Evolutionary conservation across 768 basidiomycete species (phyloP).

Genomic region (Tulasnella calospora): DNA sequence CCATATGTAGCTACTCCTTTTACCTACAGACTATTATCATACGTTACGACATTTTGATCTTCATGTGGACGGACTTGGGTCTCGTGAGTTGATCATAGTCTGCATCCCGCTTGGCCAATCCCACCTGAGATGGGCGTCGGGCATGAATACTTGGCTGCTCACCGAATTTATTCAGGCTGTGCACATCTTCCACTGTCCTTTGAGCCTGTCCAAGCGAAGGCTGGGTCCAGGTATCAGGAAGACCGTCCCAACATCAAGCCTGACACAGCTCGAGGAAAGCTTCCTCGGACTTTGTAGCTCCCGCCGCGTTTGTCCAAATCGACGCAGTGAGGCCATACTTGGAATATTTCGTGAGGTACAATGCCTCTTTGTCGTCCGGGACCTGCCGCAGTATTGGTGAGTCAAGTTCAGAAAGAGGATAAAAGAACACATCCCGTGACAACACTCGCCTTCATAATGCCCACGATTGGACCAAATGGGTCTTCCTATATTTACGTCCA

Average conservation of each 20-base stretch:
- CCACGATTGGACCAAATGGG: slow-evolving; percentile 89
- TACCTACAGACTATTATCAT: neutral
- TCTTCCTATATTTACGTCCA: slow-evolving; percentile 52
- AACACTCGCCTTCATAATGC: slow-evolving; percentile 74
- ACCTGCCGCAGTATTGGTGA: slow-evolving; percentile 44
- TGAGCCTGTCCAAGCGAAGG: slow-evolving; percentile 89
- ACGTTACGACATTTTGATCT: slow-evolving; percentile 37
- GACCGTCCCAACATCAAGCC: slow-evolving; percentile 84
- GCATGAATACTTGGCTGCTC: slow-evolving; percentile 30
- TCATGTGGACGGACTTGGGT: slow-evolving; percentile 78
- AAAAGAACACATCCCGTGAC: neutral
- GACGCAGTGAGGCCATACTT: slow-evolving; percentile 92
- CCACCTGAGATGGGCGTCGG: neutral
- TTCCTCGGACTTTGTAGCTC: slow-evolving; percentile 50
- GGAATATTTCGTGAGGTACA: slow-evolving; percentile 92
- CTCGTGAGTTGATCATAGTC: slow-evolving; percentile 83
- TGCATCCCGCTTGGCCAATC: slow-evolving; percentile 34
- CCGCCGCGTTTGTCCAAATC: slow-evolving; percentile 77
- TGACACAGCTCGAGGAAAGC: slow-evolving; percentile 62
- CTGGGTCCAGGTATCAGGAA: slow-evolving; percentile 90
- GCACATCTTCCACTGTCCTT: slow-evolving; percentile 91
- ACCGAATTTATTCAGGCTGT: slow-evolving; percentile 87
- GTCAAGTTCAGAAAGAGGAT: neutral
- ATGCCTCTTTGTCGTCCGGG: slow-evolving; percentile 78
- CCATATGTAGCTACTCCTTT: neutral